Base-by-base conservation (phyloP, 169 alveolate genomes). In the Eimeria necatrix region DNA sequence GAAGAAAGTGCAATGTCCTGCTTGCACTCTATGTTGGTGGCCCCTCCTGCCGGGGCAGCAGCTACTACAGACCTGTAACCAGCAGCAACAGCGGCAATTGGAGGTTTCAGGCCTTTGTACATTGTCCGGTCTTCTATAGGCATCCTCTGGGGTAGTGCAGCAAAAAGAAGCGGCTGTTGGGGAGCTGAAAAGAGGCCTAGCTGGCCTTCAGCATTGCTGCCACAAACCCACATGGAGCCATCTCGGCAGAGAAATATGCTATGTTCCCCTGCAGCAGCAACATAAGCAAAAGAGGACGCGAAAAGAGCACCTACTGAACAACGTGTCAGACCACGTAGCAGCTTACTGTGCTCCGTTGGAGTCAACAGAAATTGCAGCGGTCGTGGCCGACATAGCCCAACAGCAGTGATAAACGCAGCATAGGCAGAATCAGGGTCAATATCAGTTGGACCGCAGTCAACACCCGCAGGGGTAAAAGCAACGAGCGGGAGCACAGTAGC, bases 171-270 rank as follows among this genome's bases (percentile, higher is more conserved):
- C 12, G 78, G 78, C 78, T 68, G 46, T 12, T n/a, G 46, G 0
- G 32, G 78, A 10, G 46, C n/a, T 68, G n/a, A 18, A 8, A 68
- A 68, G 32, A 83, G 76, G 7, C 91, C 76, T 6, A 83, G 76
- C 76, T 83, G 91, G 16, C 76, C 91, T 26, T 83, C 78, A 9
- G n/a, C n/a, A 56, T 83, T 83, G 91, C 91, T 83, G 59, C 91
- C 91, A 26, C 91, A 83, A 32, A 83, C 76, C 91, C 91, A 83
- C 41, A 83, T 14, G 6, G 91, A 83, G 48, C 91, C 91, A 12
- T 59, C 91, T 26, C 56, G 78, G 51, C 91, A 83, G 32, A 83
- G 76, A 32, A 83, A 59, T 22, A 56, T 83, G 91, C 91, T 83
- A 56, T 83, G 91, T 18, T 52, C 91, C 5, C 91, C 88, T 78